Evolutionary conservation across 768 basidiomycete genomes (phyloP).

Genomic region (Mycena leptocephala): DNA sequence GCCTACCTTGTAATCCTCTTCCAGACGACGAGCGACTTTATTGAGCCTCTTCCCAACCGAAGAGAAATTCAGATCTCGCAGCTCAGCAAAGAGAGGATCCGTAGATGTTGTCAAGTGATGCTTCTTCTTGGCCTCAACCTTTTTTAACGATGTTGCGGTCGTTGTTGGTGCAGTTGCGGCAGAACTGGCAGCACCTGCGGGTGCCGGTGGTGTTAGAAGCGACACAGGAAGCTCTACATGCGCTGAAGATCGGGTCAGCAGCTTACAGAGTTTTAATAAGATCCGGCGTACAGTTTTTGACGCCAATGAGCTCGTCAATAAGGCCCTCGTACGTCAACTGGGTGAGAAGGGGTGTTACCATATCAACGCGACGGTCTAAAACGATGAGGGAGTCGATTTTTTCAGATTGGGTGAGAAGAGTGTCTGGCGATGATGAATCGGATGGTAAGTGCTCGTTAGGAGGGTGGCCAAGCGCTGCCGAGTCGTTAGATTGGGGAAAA

Average conservation of each 20-base stretch:
- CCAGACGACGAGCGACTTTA: slow-evolving; percentile 85
- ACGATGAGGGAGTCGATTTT: slow-evolving; percentile 91
- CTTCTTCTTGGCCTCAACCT: slow-evolving; percentile 88
- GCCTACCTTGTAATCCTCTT: slow-evolving; percentile 92
- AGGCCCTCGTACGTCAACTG: slow-evolving; percentile 98
- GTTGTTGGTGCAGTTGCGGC: slow-evolving; percentile 59
- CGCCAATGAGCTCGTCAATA: slow-evolving; percentile 92
- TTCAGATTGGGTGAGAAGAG: slow-evolving; percentile 64
- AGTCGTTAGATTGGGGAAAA: slow-evolving; percentile 8
- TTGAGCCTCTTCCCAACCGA: slow-evolving; percentile 89
- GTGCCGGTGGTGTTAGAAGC: slow-evolving; percentile 72
- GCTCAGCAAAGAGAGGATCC: slow-evolving; percentile 86
- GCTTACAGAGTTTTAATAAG: background rate
- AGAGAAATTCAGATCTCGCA: slow-evolving; percentile 95
- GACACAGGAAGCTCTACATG: slow-evolving; percentile 88
- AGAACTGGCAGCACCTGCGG: slow-evolving; percentile 57
- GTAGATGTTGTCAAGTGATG: slow-evolving; percentile 84
- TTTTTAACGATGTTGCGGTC: slow-evolving; percentile 68
- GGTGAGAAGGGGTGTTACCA: slow-evolving; percentile 96
- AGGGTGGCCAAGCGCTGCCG: slow-evolving; percentile 83
- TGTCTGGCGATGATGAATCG: slow-evolving; percentile 55
- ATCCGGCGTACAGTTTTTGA: slow-evolving; percentile 85
- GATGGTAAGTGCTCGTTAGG: slow-evolving; percentile 71
- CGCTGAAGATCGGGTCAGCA: slow-evolving; percentile 58
- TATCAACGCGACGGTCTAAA: slow-evolving; percentile 92